Conservation (phyloP, 805 yeast genomes). For the Kuraishia cidri region DNA sequence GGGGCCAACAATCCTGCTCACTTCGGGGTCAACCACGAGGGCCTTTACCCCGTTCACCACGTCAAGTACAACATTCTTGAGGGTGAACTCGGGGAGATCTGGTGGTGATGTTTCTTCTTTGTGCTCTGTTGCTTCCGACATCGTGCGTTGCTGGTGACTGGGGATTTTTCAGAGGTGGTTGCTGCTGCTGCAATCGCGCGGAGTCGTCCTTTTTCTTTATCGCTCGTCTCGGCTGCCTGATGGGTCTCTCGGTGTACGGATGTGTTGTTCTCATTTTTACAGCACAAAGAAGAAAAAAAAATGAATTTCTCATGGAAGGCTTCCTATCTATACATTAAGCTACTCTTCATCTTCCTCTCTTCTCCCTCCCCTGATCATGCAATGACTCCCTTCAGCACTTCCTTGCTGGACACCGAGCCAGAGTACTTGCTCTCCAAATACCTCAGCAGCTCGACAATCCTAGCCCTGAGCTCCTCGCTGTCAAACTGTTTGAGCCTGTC, state of each 20-base stretch:
- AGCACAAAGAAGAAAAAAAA: too few relatives aligned
- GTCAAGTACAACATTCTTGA: slow-evolving; percentile 39
- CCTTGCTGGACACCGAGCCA: slow-evolving; percentile 52
- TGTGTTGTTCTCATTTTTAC: too few relatives aligned
- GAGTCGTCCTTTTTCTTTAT: too few relatives aligned
- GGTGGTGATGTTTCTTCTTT: background rate
- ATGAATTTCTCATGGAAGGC: too few relatives aligned
- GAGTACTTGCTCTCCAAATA: slow-evolving; percentile 57
- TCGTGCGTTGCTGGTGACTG: background rate
- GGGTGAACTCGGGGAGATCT: slow-evolving; percentile 31
- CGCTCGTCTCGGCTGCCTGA: too few relatives aligned
- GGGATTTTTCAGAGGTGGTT: too few relatives aligned
- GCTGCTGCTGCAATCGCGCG: too few relatives aligned
- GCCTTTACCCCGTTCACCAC: slow-evolving; percentile 30
- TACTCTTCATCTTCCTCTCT: too few relatives aligned
- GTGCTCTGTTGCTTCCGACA: background rate
- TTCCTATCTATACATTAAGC: too few relatives aligned
- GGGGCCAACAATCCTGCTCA: slow-evolving; percentile 34
- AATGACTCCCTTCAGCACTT: slow-evolving; percentile 34
- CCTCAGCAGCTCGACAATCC: slow-evolving; percentile 64
- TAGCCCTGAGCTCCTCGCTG: slow-evolving; percentile 50
- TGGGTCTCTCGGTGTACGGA: too few relatives aligned
- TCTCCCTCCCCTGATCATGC: too few relatives aligned
- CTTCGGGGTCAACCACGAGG: slow-evolving; percentile 35
- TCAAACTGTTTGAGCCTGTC: slow-evolving; percentile 76